Evolutionary conservation across 495 filamentous ascomycete genomes (phyloP).

Genomic region (Copromyces sp.): DNA sequence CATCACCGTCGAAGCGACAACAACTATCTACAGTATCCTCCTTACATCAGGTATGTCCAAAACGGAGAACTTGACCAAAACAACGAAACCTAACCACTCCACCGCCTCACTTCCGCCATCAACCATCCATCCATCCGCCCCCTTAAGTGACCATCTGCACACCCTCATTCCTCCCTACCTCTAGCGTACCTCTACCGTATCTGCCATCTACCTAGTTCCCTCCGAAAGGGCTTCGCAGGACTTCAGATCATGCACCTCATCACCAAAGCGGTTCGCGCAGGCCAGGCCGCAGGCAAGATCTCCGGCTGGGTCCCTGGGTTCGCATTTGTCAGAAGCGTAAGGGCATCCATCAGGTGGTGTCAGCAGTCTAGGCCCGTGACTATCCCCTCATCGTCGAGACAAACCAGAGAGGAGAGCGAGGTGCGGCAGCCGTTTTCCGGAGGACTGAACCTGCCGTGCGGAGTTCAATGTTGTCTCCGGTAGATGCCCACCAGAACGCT

Average conservation of each 20-base stretch:
- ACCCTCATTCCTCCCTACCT: neutral
- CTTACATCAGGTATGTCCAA: neutral
- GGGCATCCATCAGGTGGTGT: neutral
- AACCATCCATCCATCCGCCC: neutral
- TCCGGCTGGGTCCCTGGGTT: neutral
- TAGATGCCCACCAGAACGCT: neutral
- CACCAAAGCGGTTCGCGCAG: neutral
- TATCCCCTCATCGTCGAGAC: neutral
- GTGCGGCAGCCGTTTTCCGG: neutral
- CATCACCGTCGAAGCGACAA: neutral
- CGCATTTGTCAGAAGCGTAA: neutral
- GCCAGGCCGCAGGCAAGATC: neutral
- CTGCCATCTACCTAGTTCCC: too few species aligned
- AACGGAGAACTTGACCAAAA: neutral
- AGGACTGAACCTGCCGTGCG: neutral
- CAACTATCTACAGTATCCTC: neutral
- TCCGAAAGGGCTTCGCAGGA: neutral
- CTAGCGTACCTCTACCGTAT: too few species aligned
- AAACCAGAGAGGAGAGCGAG: too few species aligned
- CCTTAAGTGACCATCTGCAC: neutral
- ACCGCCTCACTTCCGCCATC: neutral
- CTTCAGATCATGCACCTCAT: neutral
- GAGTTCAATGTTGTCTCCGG: neutral
- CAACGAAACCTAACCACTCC: neutral
- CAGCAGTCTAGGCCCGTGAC: neutral